Conservation (phyloP, 768 basidiomycete species). For the Boletus edulis region DNA sequence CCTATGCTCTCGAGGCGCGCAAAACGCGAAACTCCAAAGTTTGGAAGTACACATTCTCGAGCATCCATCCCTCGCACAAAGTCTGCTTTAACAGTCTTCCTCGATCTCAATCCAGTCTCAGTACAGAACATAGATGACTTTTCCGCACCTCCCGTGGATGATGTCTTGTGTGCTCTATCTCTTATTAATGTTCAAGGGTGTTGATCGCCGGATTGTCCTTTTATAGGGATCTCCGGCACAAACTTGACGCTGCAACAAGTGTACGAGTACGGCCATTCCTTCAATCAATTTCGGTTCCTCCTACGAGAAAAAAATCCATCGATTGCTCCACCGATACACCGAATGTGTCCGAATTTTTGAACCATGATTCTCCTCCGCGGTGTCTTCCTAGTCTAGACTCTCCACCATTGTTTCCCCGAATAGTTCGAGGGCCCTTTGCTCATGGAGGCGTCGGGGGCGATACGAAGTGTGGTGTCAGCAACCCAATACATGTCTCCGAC, state of each 20-base stretch:
- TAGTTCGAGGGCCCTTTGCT: constrained; percentile 3
- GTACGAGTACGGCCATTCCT: constrained; percentile 27
- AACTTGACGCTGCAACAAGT: constrained; percentile 27
- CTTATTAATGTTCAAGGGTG: background rate
- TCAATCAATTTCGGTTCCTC: constrained; percentile 22
- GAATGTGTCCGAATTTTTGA: constrained; percentile 32
- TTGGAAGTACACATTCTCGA: constrained; percentile 31
- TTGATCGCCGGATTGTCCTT: background rate
- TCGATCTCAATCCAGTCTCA: constrained; percentile 22
- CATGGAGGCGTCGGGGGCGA: background rate
- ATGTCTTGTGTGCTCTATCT: constrained; percentile 39
- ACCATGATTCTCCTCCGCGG: constrained; percentile 26
- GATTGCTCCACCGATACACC: constrained; percentile 13
- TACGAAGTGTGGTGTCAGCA: background rate
- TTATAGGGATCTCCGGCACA: constrained; percentile 32
- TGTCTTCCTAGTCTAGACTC: constrained; percentile 27
- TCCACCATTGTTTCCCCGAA: constrained; percentile 48
- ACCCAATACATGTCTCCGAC: constrained; percentile 23
- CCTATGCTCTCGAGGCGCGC: constrained; percentile 46
- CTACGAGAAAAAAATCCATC: constrained; percentile 8
- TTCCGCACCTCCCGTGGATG: constrained; percentile 29
- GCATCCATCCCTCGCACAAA: constrained; percentile 26
- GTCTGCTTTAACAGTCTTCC: constrained; percentile 21
- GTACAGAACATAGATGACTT: constrained; percentile 34
- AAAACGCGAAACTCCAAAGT: constrained; percentile 43